phyloP scores from a whole-genome alignment of 495 filamentous ascomycete species.

The Geopyxis carbonaria region DNA sequence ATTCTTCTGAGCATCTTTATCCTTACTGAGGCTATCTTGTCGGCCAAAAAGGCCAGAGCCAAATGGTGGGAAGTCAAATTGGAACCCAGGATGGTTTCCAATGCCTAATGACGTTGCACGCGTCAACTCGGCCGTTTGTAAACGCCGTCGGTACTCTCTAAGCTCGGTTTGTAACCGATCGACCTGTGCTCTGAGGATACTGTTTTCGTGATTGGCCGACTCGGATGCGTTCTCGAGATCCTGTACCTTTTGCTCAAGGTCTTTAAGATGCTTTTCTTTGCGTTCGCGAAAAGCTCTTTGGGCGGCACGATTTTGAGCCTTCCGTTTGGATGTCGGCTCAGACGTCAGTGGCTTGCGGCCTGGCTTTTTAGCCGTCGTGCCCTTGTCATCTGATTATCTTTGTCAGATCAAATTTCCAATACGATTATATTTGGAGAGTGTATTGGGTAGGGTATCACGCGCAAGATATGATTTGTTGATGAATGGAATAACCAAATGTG shows the following conservation, averaged over 20 bases:
- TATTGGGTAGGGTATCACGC: not conserved
- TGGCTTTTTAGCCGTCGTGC: conserved; percentile 73
- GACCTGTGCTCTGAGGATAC: conserved; percentile 63
- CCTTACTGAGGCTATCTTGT: conserved; percentile 4
- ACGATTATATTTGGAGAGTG: not conserved
- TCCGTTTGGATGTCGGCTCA: conserved; percentile 94
- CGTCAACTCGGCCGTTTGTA: conserved; percentile 11
- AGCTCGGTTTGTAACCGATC: conserved; percentile 74
- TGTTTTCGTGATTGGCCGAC: conserved; percentile 69
- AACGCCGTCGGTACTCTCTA: conserved; percentile 46
- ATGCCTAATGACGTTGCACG: conserved; percentile 1
- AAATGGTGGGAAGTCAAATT: conserved; percentile 91
- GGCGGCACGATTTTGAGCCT: conserved; percentile 93
- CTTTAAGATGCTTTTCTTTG: conserved; percentile 93
- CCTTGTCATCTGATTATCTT: conserved; percentile 22
- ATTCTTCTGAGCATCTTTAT: conserved; percentile 11
- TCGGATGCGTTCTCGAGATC: conserved; percentile 83
- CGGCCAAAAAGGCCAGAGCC: conserved; percentile 31
- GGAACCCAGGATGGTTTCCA: conserved; percentile 42
- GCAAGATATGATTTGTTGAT: too few species aligned
- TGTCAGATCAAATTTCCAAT: not conserved
- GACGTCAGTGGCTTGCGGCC: conserved; percentile 89
- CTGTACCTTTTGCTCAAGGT: conserved; percentile 84
- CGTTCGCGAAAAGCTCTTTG: conserved; percentile 94
- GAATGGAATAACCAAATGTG: too few species aligned